phyloP scores from a whole-genome alignment of 2,329 filamentous ascomycete species.

The Sporothrix dimorphospora region DNA sequence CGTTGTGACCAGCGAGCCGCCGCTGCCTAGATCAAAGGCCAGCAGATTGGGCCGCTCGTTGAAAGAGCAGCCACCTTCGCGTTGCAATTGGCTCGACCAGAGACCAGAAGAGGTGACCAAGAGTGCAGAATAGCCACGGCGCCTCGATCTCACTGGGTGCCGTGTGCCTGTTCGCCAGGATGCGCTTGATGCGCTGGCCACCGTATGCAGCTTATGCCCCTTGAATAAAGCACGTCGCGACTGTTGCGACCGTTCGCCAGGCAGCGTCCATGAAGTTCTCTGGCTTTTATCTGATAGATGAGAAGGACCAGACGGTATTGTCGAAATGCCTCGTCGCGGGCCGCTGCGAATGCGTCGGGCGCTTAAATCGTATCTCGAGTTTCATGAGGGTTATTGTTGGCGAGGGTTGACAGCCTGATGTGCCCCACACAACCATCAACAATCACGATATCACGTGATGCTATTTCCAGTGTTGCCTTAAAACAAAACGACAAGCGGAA shows the following conservation, averaged over 20 bases:
- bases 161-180: not conserved
- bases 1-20: not conserved
- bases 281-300: not conserved
- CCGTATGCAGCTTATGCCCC: slow-evolving; percentile 1
- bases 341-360: not conserved
- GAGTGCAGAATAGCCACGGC: not conserved
- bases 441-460: not conserved
- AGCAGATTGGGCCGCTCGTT: slow-evolving; percentile 14
- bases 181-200: not conserved
- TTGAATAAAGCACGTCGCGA: not conserved
- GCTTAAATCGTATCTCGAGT: not conserved
- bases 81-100: not conserved
- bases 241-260: not conserved
- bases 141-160: not conserved
- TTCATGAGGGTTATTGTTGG: not conserved
- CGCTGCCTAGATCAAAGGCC: slow-evolving; percentile 3
- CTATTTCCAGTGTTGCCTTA: too few relatives aligned
- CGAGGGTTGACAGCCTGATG: not conserved
- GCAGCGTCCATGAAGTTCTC: not conserved
- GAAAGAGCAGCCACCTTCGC: not conserved
- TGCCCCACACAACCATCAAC: not conserved
- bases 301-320: not conserved
- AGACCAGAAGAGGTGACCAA: not conserved
- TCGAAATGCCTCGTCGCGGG: not conserved
- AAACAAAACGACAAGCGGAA: too few relatives aligned